Evolutionary conservation across 2,329 filamentous ascomycete genomes (phyloP).

Genomic region (Scopulariopsis brevicaulis): DNA sequence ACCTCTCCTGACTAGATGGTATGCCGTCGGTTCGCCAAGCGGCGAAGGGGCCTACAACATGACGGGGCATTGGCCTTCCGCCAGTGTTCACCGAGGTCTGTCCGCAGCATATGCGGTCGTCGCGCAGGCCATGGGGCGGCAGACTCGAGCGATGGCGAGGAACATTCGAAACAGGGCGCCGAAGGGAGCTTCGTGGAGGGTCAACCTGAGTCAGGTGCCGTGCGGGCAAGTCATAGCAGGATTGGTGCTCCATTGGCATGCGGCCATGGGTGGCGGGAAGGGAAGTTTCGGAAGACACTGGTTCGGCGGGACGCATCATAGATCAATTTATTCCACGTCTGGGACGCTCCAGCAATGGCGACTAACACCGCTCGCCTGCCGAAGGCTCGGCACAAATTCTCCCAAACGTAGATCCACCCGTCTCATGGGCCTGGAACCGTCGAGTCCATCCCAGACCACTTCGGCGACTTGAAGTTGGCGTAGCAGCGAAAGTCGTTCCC

Average conservation of each 20-base stretch:
- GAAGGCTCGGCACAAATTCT: not conserved
- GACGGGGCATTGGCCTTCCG: not conserved
- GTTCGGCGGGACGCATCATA: not conserved
- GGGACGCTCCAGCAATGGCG: not conserved
- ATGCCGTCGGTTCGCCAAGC: not conserved
- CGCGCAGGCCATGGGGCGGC: too few species aligned
- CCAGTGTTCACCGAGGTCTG: not conserved
- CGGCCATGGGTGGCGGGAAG: not conserved
- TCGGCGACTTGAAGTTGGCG: slow-evolving; percentile 59
- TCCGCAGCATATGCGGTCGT: too few species aligned
- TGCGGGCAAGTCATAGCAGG: too few species aligned
- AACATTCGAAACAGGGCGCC: too few species aligned
- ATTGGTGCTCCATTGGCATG: too few species aligned
- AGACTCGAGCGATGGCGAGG: too few species aligned
- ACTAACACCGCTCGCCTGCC: not conserved
- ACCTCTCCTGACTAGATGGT: slow-evolving; percentile 29
- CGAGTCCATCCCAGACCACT: slow-evolving; percentile 31
- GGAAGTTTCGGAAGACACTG: not conserved
- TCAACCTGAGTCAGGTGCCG: too few species aligned
- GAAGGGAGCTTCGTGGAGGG: too few species aligned
- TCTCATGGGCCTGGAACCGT: not conserved
- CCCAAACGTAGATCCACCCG: not conserved
- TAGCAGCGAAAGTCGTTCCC: slow-evolving; percentile 78
- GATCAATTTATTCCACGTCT: not conserved
- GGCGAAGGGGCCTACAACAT: not conserved